Percentiles rank a stretch among this genome's conserved stretches.
These are phyloP conservation scores for Theobroma grandiflorum DNA, from an alignment of 441 rosid species.

Conservation along the genomic window DNA sequence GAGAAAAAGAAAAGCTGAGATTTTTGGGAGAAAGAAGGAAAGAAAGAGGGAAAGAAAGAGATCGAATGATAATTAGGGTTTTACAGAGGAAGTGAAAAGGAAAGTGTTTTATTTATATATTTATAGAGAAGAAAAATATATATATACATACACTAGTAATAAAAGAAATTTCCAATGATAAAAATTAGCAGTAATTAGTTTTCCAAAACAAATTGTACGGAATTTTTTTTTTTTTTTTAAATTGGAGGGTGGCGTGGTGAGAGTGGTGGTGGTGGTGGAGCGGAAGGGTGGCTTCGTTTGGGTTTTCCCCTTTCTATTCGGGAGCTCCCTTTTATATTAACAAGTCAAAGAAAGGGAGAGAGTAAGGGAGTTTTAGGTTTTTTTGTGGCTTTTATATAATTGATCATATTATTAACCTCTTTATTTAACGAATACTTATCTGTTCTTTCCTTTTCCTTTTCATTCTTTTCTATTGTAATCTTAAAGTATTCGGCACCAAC, in stretches of 20 bases:
- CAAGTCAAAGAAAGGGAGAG: not conserved
- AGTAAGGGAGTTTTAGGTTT: not conserved
- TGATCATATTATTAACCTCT: no score
- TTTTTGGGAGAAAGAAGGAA: not conserved
- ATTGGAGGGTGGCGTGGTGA: not conserved
- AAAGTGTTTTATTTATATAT: not conserved
- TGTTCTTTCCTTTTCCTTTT: no score
- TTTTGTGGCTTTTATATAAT: not conserved
- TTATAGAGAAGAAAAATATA: not conserved
- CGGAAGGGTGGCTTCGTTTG: not conserved
- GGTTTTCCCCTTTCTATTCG: conserved; percentile 2
- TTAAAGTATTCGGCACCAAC: no score
- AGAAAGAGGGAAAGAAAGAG: not conserved
- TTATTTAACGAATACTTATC: no score
- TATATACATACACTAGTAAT: not conserved
- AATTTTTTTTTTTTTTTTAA: not conserved
- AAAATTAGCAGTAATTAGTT: not conserved
- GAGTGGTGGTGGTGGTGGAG: not conserved
- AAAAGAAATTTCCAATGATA: not conserved
- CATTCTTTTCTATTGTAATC: no score
- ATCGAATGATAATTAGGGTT: conserved; percentile 50
- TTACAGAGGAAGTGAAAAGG: conserved; percentile 39
- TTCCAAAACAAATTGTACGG: not conserved
- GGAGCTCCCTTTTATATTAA: not conserved
- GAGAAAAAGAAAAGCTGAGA: not conserved